Evolutionary conservation across 495 filamentous ascomycete genomes (phyloP).

Genomic region (Usnea hakonensis): DNA sequence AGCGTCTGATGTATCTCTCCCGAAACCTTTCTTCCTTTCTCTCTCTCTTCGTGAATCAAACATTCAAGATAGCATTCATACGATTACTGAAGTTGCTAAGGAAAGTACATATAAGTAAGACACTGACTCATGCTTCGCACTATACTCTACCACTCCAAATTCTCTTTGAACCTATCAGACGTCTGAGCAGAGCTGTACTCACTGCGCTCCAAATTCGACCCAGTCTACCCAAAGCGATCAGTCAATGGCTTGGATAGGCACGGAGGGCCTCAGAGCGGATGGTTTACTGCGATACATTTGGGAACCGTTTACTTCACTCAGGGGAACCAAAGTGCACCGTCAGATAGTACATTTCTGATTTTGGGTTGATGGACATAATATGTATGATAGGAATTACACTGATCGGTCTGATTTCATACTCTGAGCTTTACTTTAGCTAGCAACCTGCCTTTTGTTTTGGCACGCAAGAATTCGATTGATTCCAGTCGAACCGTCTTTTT

Average conservation of each 20-base stretch:
- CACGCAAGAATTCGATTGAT: neutral
- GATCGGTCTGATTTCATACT: slow-evolving; percentile 1
- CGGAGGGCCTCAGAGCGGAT: no score
- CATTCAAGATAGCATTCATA: no score
- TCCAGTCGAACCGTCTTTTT: neutral
- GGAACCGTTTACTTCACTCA: no score
- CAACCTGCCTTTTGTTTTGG: slow-evolving; percentile 7
- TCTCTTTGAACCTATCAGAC: neutral
- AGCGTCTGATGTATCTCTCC: neutral
- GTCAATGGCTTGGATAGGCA: neutral
- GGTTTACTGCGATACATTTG: no score
- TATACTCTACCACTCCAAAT: neutral
- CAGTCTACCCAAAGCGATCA: no score
- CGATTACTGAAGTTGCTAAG: no score
- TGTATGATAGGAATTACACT: neutral
- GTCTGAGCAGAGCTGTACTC: neutral
- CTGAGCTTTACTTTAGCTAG: slow-evolving; percentile 6
- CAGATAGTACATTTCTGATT: neutral
- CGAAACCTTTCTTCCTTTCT: neutral
- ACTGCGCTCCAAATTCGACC: neutral
- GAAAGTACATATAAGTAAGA: no score
- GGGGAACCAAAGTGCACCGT: neutral
- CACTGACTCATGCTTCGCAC: no score
- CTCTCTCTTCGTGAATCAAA: no score
- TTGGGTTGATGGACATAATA: slow-evolving; percentile 1